phyloP scores from a whole-genome alignment of 768 basidiomycete genomes.

The Calocybe cyanea region DNA sequence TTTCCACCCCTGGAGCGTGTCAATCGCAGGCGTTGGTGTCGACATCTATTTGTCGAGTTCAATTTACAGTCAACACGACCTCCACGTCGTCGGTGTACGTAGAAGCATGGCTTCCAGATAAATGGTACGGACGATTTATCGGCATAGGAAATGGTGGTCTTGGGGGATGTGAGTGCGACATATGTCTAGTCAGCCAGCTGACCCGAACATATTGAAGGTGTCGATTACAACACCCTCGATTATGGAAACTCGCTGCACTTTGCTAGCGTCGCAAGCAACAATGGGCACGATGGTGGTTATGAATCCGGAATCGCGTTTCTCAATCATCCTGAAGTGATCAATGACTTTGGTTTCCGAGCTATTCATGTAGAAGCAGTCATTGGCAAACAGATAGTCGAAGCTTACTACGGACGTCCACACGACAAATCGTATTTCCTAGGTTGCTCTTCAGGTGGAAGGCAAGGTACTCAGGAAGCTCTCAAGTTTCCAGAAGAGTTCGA shows the following conservation, averaged over 20 bases:
- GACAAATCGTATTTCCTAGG: constrained; percentile 8
- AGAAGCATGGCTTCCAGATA: no score
- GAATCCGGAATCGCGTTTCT: background rate
- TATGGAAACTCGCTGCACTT: constrained; percentile 3
- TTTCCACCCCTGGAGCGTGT: background rate
- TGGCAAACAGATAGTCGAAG: no score
- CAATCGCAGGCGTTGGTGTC: background rate
- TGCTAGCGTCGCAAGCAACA: constrained; percentile 5
- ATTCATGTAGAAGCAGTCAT: constrained; percentile 7
- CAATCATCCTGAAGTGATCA: no score
- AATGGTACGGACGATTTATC: no score
- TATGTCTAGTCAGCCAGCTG: background rate
- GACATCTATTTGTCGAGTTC: background rate
- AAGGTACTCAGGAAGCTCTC: no score
- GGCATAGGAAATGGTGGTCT: no score
- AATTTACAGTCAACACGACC: no score
- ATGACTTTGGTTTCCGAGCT: no score
- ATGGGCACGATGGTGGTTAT: constrained; percentile 2
- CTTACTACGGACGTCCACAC: constrained; percentile 4
- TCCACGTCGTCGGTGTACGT: no score
- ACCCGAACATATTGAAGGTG: background rate
- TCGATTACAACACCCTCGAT: background rate
- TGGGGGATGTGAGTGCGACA: background rate
- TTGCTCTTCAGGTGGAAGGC: constrained; percentile 4
- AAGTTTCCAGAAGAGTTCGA: no score